Percentiles rank a stretch among this genome's conserved stretches.
Conservation (phyloP, 2,329 filamentous ascomycete species). For the Albifimbria verrucaria region DNA sequence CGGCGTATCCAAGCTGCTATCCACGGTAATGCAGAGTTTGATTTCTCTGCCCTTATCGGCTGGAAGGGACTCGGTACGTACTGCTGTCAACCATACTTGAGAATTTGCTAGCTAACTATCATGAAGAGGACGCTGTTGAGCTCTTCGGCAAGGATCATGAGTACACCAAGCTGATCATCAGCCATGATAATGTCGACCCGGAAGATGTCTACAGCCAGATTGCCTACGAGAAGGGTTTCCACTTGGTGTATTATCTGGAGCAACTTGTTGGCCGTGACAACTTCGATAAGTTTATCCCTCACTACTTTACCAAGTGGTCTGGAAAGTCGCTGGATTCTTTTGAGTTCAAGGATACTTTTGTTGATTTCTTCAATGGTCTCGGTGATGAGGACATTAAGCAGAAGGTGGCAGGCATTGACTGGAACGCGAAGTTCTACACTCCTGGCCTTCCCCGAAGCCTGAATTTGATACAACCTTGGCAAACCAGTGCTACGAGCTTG, state of each 20-base stretch:
- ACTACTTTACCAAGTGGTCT: slow-evolving; percentile 86
- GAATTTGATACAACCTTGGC: slow-evolving; percentile 86
- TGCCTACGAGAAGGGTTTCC: slow-evolving; percentile 96
- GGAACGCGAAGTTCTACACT: slow-evolving; percentile 86
- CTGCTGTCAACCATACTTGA: neutral
- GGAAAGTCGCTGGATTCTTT: slow-evolving; percentile 87
- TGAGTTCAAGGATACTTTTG: slow-evolving; percentile 85
- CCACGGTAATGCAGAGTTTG: slow-evolving; percentile 80
- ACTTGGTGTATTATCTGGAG: slow-evolving; percentile 89
- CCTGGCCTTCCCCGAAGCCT: slow-evolving; percentile 89
- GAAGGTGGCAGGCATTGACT: slow-evolving; percentile 73
- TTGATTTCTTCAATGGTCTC: slow-evolving; percentile 73
- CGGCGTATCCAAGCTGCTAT: slow-evolving; percentile 74
- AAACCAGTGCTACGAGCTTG: slow-evolving; percentile 78
- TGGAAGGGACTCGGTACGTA: slow-evolving; percentile 75
- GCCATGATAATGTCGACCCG: slow-evolving; percentile 86
- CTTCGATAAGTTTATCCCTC: slow-evolving; percentile 93
- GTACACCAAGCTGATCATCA: slow-evolving; percentile 87
- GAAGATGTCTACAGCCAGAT: slow-evolving; percentile 93
- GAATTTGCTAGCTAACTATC: slow-evolving; percentile 9
- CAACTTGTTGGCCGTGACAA: slow-evolving; percentile 77
- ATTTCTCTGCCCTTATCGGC: slow-evolving; percentile 94
- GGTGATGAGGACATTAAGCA: slow-evolving; percentile 61
- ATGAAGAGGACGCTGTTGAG: slow-evolving; percentile 68
- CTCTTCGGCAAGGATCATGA: slow-evolving; percentile 80